phyloP scores from a whole-genome alignment of 768 basidiomycete species.

The Tricholoma hemisulphureum region DNA sequence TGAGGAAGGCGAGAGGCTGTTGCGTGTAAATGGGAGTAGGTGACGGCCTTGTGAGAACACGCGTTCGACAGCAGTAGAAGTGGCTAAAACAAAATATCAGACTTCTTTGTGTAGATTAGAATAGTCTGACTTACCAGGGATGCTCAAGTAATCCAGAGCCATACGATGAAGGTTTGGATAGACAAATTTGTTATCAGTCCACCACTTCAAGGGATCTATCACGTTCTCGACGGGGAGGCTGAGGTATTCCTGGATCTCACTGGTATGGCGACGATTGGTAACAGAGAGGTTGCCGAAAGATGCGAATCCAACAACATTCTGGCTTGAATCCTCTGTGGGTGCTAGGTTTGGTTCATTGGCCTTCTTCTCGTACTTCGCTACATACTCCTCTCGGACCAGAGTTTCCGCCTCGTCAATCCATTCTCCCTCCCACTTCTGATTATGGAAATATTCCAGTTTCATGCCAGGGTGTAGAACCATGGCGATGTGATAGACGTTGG shows the following conservation, averaged over 20 bases:
- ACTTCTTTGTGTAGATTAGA: background rate
- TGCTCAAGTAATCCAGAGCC: slow-evolving; percentile 27
- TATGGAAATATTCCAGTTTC: slow-evolving; percentile 32
- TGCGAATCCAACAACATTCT: background rate
- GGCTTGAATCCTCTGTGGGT: background rate
- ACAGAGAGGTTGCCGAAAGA: background rate
- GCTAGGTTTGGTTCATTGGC: background rate
- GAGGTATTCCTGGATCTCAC: slow-evolving; percentile 30
- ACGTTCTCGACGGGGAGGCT: slow-evolving; percentile 20
- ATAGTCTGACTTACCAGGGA: slow-evolving; percentile 19
- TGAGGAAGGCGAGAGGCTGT: too few species aligned
- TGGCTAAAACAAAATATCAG: background rate
- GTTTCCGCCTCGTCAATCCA: slow-evolving; percentile 24
- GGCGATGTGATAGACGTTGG: slow-evolving; percentile 25
- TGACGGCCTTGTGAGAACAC: too few species aligned
- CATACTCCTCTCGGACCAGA: slow-evolving; percentile 1
- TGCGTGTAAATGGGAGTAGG: too few species aligned
- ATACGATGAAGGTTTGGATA: slow-evolving; percentile 29
- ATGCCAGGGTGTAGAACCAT: slow-evolving; percentile 34
- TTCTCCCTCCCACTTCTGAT: slow-evolving; percentile 19
- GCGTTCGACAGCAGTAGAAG: too few species aligned
- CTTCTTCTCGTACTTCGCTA: background rate
- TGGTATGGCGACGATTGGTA: background rate
- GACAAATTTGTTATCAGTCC: slow-evolving; percentile 15
- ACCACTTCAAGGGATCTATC: slow-evolving; percentile 25